Evolutionary conservation across 306 rosid genomes (phyloP).

Genomic region (Dryas drummondii): DNA sequence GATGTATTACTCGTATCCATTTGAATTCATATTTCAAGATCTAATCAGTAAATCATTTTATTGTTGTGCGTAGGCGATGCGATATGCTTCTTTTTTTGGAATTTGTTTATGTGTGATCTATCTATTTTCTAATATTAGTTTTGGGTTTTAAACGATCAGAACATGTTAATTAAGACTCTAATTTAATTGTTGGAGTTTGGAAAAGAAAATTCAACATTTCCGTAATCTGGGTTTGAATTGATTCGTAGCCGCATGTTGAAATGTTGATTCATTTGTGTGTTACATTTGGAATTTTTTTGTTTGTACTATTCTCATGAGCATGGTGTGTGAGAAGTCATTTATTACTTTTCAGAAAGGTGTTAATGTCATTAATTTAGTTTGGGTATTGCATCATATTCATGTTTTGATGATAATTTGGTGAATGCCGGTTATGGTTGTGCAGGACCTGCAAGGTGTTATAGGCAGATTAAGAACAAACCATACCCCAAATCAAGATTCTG

Average conservation of each 20-base stretch:
- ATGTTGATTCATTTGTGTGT: background rate
- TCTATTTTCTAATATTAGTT: too few species aligned
- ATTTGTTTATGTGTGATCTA: too few species aligned
- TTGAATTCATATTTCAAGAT: background rate
- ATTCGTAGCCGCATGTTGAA: background rate
- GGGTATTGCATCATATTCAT: background rate
- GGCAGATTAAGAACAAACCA: slow-evolving; percentile 74
- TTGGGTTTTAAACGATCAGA: background rate
- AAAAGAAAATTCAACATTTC: too few species aligned
- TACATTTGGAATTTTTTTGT: background rate
- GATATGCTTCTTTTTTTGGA: background rate
- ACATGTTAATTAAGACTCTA: too few species aligned
- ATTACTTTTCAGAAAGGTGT: background rate
- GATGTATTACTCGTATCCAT: slow-evolving; percentile 5
- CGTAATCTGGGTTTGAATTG: background rate
- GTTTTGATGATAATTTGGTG: background rate
- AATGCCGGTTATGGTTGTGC: background rate
- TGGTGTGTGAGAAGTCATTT: too few species aligned
- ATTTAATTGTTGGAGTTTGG: too few species aligned
- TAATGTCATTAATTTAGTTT: background rate
- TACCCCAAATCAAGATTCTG: slow-evolving; percentile 69
- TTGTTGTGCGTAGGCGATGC: background rate
- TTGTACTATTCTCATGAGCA: background rate
- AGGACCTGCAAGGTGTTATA: slow-evolving; percentile 80
- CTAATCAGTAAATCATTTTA: background rate